Evolutionary conservation across 2,329 filamentous ascomycete genomes (phyloP).

Genomic region (Colletotrichum abscissum): DNA sequence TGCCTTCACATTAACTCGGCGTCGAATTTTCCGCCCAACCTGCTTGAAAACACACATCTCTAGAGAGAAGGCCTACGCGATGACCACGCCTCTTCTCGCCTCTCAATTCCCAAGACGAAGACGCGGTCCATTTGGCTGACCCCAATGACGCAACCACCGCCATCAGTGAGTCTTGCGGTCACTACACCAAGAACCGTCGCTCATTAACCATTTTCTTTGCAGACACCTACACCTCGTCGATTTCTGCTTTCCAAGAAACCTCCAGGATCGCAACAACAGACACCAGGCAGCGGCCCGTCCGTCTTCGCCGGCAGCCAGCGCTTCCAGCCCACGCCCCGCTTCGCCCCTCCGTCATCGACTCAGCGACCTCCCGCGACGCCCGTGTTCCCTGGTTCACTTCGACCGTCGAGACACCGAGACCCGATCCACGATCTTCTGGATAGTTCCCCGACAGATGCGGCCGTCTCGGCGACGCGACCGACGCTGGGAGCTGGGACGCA

Average conservation of each 20-base stretch:
- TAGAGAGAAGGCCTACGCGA: conserved; percentile 2
- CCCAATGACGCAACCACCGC: conserved; percentile 33
- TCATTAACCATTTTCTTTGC: background rate
- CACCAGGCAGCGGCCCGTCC: conserved; percentile 37
- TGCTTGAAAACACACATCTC: background rate
- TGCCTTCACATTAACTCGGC: background rate
- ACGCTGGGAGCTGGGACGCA: background rate
- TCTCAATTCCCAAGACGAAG: background rate
- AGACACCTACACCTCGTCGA: conserved; percentile 53
- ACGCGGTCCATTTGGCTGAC: conserved; percentile 30
- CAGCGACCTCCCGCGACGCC: conserved; percentile 29
- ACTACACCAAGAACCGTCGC: background rate
- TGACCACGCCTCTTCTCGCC: background rate
- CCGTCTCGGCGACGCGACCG: background rate
- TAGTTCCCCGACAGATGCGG: conserved; percentile 14
- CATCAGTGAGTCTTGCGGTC: conserved; percentile 9
- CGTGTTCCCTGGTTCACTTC: conserved; percentile 14
- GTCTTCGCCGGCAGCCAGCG: conserved; percentile 38
- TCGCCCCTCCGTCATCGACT: conserved; percentile 47
- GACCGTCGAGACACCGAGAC: conserved; percentile 40
- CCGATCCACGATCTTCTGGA: conserved; percentile 28
- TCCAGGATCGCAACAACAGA: conserved; percentile 46
- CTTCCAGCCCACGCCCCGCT: conserved; percentile 53
- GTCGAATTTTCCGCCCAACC: background rate
- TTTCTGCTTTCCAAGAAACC: conserved; percentile 51